These are phyloP conservation scores for Nothopassalora personata DNA, from an alignment of 2,329 filamentous ascomycete genomes.

Conservation along the genomic window DNA sequence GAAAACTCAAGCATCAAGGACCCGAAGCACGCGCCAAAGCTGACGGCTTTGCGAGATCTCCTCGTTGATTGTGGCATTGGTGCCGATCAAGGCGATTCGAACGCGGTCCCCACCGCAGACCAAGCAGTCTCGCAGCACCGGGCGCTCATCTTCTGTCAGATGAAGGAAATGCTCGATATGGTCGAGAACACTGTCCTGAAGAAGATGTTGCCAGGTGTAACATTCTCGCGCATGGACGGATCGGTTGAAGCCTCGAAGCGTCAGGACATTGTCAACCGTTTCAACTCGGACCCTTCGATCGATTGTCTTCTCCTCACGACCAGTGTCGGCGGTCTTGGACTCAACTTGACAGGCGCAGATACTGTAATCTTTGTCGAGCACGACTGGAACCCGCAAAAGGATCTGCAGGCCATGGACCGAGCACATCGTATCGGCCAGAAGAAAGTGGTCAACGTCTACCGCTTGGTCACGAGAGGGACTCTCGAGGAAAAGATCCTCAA, in stretches of 20 bases:
- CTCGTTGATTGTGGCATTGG: slow-evolving; percentile 99
- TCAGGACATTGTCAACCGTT: slow-evolving; percentile 97
- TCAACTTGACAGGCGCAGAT: slow-evolving; percentile 94
- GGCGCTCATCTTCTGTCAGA: slow-evolving; percentile 95
- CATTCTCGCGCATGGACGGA: slow-evolving; percentile 90
- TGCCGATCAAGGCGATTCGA: slow-evolving; percentile 45
- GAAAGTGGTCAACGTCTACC: slow-evolving; percentile 99
- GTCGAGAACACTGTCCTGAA: slow-evolving; percentile 91
- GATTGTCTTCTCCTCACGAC: slow-evolving; percentile 92
- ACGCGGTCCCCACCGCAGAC: slow-evolving; percentile 51
- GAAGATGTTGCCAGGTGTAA: slow-evolving; percentile 84
- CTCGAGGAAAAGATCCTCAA: slow-evolving; percentile 96
- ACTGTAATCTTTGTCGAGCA: slow-evolving; percentile 99
- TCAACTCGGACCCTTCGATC: slow-evolving; percentile 96
- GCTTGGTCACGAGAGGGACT: slow-evolving; percentile 89
- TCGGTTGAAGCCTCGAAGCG: slow-evolving; percentile 87
- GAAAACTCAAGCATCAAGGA: slow-evolving; percentile 81
- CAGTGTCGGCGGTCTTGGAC: slow-evolving; percentile 85
- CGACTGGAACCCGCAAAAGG: slow-evolving; percentile 99
- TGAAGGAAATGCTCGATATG: slow-evolving; percentile 99
- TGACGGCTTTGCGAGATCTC: slow-evolving; percentile 81
- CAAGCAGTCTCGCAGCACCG: slow-evolving; percentile 93
- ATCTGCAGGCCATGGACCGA: slow-evolving; percentile 97
- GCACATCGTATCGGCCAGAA: slow-evolving; percentile 98
- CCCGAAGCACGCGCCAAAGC: slow-evolving; percentile 82